Evolutionary conservation across 768 basidiomycete species (phyloP), one percentile per base, ranked within the genome.

Genomic region (Russula dissimulans): DNA sequence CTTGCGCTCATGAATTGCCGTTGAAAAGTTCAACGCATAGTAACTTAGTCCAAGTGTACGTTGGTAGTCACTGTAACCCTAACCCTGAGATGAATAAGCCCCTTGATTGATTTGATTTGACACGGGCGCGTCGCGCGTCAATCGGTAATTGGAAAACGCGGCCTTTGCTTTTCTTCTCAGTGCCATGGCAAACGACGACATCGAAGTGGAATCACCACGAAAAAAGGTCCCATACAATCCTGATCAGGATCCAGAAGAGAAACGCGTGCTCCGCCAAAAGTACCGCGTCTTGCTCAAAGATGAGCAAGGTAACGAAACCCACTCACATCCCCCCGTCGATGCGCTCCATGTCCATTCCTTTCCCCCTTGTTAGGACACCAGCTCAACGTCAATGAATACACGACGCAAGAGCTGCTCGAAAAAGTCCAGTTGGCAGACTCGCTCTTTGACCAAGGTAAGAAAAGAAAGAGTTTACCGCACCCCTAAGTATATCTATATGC

Each of bases 171-270:
- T 26, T 1, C 7, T 38, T 38, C 36, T 38, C 36, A 26, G 36
- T 8, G 36, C 10, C 47, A 65, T 66, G 63, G 56, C 63, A 49
- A 62, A 64, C 22, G 44, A 39, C 18, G 63, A 66, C 17, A 34
- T 36, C 17, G 45, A 17, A 56, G 60, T 54, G 61, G 60, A 56
- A 17, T 56, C 62, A 11, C 57, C 56, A 22, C 57, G 61, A 6
- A 57, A 59, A 50, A 66, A 64, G 68, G 76, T 79, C 17, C 74
- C 78, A 12, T 93, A 89, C 68, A 88, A 93, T 68, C 90, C 90
- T 10, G 88, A 93, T 70, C 91, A 93, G 69, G 81, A 92, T 74
- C 83, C 85, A 5, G 85, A 87, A 62, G 86, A 89, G 69, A 86
- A 87, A 71, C 84, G 91, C 64, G 77, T 77, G 43, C 74, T 93